phyloP scores from a whole-genome alignment of 169 alveolate species.

The Plasmodium knowlesi region DNA sequence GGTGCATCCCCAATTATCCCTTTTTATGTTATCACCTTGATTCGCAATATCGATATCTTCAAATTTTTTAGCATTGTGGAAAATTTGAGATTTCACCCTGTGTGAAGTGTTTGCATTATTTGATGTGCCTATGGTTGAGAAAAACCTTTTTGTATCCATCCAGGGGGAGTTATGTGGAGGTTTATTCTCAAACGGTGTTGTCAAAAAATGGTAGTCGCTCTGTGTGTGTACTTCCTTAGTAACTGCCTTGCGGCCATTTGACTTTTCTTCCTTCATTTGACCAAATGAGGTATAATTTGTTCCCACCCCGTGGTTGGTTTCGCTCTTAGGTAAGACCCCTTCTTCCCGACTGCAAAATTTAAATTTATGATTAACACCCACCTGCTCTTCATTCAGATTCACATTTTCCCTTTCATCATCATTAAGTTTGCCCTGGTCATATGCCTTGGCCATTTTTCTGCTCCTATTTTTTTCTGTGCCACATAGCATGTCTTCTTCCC shows the following conservation, averaged over 20 bases:
- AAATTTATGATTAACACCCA: not conserved
- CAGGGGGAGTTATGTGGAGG: not conserved
- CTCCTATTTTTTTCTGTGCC: not conserved
- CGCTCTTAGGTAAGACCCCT: not conserved
- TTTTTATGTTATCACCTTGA: not conserved
- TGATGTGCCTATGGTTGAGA: not conserved
- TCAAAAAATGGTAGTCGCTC: not conserved
- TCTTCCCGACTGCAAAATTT: not conserved
- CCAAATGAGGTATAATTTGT: not conserved
- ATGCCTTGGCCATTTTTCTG: no score
- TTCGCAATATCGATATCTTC: not conserved
- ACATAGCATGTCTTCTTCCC: slow-evolving; percentile 17
- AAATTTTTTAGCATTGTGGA: not conserved
- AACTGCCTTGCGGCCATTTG: not conserved
- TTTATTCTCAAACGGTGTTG: not conserved
- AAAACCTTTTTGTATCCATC: not conserved
- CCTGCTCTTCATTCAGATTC: not conserved
- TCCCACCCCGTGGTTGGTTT: not conserved
- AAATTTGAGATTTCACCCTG: not conserved
- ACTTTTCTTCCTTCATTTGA: not conserved
- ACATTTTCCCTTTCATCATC: not conserved
- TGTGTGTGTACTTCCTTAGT: not conserved
- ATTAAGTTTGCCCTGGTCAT: not conserved
- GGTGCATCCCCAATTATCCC: not conserved
- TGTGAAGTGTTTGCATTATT: not conserved